A percentile compares a stretch with the other conserved stretches of the same genome.
These are phyloP conservation scores for Colletotrichum camelliae DNA, from an alignment of 2,329 filamentous ascomycete genomes.

Conservation along the genomic window DNA sequence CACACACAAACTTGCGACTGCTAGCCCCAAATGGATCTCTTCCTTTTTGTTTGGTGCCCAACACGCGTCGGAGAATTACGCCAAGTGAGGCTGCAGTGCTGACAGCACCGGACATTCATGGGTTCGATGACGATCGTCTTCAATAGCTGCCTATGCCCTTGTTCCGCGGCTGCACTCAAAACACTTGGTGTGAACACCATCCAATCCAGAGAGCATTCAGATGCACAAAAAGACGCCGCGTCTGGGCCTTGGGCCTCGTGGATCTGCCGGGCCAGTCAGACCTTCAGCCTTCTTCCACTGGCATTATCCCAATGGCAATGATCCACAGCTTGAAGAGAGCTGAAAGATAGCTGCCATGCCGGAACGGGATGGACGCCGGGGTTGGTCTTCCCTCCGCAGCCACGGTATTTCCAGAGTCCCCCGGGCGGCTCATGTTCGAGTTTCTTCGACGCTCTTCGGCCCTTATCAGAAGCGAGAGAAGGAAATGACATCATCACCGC, in stretches of 20 bases:
- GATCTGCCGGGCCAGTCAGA: background rate
- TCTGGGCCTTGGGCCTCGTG: background rate
- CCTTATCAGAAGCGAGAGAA: background rate
- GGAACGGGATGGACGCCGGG: background rate
- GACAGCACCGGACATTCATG: background rate
- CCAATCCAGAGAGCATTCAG: background rate
- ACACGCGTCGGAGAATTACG: constrained; percentile 10
- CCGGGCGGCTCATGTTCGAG: background rate
- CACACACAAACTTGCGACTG: background rate
- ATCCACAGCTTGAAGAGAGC: background rate
- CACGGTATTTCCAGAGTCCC: background rate
- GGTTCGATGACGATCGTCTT: background rate
- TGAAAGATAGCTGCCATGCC: background rate
- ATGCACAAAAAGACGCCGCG: background rate
- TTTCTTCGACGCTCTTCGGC: background rate
- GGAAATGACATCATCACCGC: constrained; percentile 10
- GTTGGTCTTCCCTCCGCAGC: background rate
- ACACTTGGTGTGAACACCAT: background rate
- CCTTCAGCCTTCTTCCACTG: background rate
- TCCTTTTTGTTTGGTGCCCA: background rate
- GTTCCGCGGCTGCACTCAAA: background rate
- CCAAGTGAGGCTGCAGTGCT: constrained; percentile 2
- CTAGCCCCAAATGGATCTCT: background rate
- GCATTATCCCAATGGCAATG: background rate
- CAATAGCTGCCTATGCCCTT: background rate